phyloP scores from a whole-genome alignment of 352 stramenopile species.

The Pythium monospermum region DNA sequence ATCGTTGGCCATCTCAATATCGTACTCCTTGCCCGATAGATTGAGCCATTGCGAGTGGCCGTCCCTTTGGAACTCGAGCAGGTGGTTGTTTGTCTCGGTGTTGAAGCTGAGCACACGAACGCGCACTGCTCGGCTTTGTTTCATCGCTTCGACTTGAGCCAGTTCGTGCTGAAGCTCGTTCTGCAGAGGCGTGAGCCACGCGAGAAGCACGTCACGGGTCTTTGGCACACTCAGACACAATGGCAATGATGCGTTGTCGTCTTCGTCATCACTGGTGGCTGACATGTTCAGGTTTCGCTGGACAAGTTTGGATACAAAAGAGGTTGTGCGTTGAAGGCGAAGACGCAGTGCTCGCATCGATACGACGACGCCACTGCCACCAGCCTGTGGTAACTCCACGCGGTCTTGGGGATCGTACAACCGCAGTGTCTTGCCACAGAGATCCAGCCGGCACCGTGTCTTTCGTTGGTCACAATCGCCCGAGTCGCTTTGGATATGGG shows the following conservation, averaged over 20 bases:
- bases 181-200: slow-evolving; percentile 14
- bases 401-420: slow-evolving; percentile 28
- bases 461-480: slow-evolving; percentile 39
- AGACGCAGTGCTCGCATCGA: slow-evolving; percentile 14
- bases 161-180: slow-evolving; percentile 3
- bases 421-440: slow-evolving; percentile 60
- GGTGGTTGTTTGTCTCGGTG: slow-evolving; percentile 22
- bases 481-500: slow-evolving; percentile 36
- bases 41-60: slow-evolving; percentile 43
- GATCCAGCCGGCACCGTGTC: slow-evolving; percentile 44
- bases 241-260: background rate
- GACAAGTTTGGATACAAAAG: slow-evolving; percentile 12
- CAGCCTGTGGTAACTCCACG: background rate
- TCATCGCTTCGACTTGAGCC: background rate
- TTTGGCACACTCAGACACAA: background rate
- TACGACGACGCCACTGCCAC: too few species aligned
- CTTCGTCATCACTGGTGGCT: background rate
- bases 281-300: background rate
- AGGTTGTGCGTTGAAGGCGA: slow-evolving; percentile 2
- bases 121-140: slow-evolving; percentile 7
- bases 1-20: slow-evolving; percentile 19
- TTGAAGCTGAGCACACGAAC: slow-evolving; percentile 49
- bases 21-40: slow-evolving; percentile 37
- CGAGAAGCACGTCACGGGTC: slow-evolving; percentile 1
- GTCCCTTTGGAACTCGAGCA: slow-evolving; percentile 49